A percentile compares a stretch with the other conserved stretches of the same genome.
Conservation (phyloP, 2,329 filamentous ascomycete genomes). For the Byssoonygena ceratinophila region DNA sequence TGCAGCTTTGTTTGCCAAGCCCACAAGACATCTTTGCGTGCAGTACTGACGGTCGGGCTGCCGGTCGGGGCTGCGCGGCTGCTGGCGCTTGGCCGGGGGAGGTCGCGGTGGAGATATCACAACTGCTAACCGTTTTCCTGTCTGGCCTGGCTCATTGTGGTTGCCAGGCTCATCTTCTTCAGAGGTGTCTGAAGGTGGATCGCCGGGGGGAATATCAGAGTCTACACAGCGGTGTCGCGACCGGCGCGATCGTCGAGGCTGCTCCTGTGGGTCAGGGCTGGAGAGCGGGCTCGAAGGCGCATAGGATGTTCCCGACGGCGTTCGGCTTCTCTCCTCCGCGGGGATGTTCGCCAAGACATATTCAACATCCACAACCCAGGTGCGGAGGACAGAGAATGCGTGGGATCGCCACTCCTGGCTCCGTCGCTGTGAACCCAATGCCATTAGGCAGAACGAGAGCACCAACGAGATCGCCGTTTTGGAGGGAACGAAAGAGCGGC, state of each 20-base stretch:
- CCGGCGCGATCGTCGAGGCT: conserved; percentile 2
- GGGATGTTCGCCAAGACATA: neutral
- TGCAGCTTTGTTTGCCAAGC: neutral
- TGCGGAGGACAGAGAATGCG: neutral
- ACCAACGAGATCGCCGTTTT: neutral
- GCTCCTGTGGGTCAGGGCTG: neutral
- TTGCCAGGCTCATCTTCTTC: neutral
- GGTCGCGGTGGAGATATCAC: conserved; percentile 1
- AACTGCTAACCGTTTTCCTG: neutral
- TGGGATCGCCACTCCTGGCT: neutral
- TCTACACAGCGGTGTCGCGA: neutral
- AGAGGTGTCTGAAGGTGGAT: neutral
- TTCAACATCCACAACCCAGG: neutral
- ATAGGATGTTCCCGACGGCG: neutral
- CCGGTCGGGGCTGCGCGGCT: neutral
- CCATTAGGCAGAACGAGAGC: neutral
- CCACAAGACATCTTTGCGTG: neutral
- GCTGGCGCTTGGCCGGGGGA: neutral
- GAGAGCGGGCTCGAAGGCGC: conserved; percentile 3
- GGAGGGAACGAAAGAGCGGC: neutral
- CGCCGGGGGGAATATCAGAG: neutral
- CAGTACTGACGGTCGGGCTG: neutral
- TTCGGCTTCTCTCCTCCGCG: neutral
- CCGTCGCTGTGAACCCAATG: neutral
- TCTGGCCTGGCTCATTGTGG: neutral